A percentile compares a stretch with the other conserved stretches of the same genome.
phyloP scores from a whole-genome alignment of 2,329 filamentous ascomycete species.

The Botrytis deweyae region DNA sequence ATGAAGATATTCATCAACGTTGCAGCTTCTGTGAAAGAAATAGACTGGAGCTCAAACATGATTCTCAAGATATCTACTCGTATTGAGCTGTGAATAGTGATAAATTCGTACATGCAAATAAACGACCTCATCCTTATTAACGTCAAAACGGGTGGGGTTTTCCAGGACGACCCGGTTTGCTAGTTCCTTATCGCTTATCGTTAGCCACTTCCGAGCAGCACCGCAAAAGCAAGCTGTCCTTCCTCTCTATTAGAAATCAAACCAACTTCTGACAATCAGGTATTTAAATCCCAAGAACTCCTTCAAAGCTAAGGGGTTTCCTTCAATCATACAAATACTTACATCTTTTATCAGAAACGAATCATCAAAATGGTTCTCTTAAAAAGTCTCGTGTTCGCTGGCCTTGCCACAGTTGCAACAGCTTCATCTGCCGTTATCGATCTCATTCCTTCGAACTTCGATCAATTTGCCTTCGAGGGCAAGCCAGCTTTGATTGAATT shows the following conservation, averaged over 20 bases:
- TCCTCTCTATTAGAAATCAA: conserved; percentile 18
- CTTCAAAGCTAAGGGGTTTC: not conserved
- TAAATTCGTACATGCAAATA: not conserved
- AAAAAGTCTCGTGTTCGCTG: conserved; percentile 59
- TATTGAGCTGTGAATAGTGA: not conserved
- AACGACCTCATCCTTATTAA: not conserved
- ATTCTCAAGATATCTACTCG: not conserved
- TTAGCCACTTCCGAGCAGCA: not conserved
- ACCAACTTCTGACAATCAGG: conserved; percentile 8
- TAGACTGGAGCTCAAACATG: not conserved
- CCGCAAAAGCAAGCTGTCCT: conserved; percentile 19
- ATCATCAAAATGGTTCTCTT: conserved; percentile 44
- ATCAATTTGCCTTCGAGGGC: conserved; percentile 82
- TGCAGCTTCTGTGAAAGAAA: not conserved
- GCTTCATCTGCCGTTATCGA: conserved; percentile 81
- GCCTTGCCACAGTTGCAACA: conserved; percentile 47
- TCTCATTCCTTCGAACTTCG: conserved; percentile 87
- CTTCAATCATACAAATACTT: conserved; percentile 1
- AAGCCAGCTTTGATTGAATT: conserved; percentile 97
- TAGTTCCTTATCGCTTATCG: conserved; percentile 15
- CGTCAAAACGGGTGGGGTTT: not conserved
- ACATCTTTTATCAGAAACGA: conserved; percentile 1
- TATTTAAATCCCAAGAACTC: conserved; percentile 8
- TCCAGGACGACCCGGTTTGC: not conserved
- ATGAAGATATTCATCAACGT: not conserved